These are phyloP conservation scores for Sclerotinia minor DNA, from an alignment of 2,329 filamentous ascomycete species.

Conservation along the genomic window DNA sequence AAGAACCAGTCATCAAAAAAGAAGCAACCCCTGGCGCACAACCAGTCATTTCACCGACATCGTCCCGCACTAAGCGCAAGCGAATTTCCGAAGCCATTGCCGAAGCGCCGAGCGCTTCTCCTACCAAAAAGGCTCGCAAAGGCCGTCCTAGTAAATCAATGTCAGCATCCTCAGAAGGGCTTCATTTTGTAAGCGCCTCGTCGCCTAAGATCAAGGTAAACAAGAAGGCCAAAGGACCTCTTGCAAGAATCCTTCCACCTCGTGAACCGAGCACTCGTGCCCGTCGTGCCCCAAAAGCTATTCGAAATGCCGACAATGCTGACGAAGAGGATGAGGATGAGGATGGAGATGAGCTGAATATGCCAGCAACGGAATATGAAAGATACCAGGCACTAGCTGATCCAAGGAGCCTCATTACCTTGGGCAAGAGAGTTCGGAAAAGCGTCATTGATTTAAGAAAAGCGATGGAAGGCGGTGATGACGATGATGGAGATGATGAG, in stretches of 20 bases:
- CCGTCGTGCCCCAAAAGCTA: conserved; percentile 30
- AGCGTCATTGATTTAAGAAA: conserved; percentile 22
- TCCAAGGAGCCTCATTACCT: conserved; percentile 30
- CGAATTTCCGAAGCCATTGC: conserved; percentile 14
- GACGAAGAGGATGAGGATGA: conserved; percentile 31
- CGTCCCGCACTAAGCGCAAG: conserved; percentile 27
- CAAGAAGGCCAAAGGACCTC: conserved; percentile 21
- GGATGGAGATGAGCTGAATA: conserved; percentile 26
- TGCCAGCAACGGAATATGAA: conserved; percentile 39
- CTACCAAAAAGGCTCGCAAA: conserved; percentile 24
- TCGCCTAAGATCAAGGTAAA: conserved; percentile 11
- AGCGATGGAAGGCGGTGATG: conserved; percentile 22
- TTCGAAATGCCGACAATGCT: conserved; percentile 29
- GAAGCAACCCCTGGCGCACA: conserved; percentile 16
- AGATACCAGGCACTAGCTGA: conserved; percentile 36
- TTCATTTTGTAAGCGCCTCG: background rate
- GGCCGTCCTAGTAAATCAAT: conserved; percentile 16
- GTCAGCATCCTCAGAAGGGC: conserved; percentile 10
- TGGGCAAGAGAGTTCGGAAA: conserved; percentile 38
- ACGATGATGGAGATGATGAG: conserved; percentile 25
- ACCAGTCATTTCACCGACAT: conserved; percentile 6
- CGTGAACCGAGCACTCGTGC: conserved; percentile 32
- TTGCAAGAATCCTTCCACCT: conserved; percentile 24
- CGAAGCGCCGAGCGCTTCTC: conserved; percentile 16
- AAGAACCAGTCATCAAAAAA: conserved; percentile 21